A percentile compares a stretch with the other conserved stretches of the same genome.
Conservation (phyloP, 2,329 filamentous ascomycete species). For the Fusarium decemcellulare region DNA sequence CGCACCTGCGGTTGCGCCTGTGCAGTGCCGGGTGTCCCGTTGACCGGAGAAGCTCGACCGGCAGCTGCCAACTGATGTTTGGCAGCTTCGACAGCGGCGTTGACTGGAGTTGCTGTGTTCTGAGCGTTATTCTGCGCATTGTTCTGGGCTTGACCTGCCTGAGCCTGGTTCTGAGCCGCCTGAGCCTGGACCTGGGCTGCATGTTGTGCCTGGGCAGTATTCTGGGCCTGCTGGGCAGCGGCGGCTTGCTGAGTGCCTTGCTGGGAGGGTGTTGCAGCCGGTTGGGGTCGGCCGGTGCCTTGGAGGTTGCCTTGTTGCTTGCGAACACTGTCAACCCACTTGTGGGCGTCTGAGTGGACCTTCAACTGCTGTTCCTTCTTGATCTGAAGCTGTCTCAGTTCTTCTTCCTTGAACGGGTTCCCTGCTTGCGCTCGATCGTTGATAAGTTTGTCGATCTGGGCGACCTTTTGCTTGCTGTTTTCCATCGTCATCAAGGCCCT, state of each 20-base stretch:
- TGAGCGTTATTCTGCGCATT: conserved; percentile 49
- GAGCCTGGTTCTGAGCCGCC: conserved; percentile 36
- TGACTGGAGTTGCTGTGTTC: conserved; percentile 56
- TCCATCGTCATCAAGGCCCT: conserved; percentile 67
- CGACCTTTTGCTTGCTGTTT: conserved; percentile 56
- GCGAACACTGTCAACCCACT: conserved; percentile 63
- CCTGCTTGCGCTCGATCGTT: conserved; percentile 61
- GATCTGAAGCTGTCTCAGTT: conserved; percentile 60
- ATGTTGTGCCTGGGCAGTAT: conserved; percentile 14
- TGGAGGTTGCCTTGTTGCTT: conserved; percentile 59
- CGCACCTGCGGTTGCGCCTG: conserved; percentile 48
- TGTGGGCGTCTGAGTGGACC: conserved; percentile 61
- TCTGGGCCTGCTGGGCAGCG: not conserved
- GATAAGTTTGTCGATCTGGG: conserved; percentile 58
- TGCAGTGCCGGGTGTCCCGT: conserved; percentile 41
- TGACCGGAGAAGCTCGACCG: conserved; percentile 49
- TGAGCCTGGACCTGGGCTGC: conserved; percentile 29
- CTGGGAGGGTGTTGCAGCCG: conserved; percentile 42
- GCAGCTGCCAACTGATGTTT: conserved; percentile 56
- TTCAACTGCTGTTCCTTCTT: conserved; percentile 62
- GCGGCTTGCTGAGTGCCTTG: conserved; percentile 32
- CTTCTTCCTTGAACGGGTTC: conserved; percentile 61
- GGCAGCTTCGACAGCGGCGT: conserved; percentile 61
- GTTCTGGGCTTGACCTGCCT: conserved; percentile 40
- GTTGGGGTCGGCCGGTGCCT: conserved; percentile 44